Base-by-base conservation (phyloP, 2,329 filamentous ascomycete species). In the Chrysoporthe puriensis region DNA sequence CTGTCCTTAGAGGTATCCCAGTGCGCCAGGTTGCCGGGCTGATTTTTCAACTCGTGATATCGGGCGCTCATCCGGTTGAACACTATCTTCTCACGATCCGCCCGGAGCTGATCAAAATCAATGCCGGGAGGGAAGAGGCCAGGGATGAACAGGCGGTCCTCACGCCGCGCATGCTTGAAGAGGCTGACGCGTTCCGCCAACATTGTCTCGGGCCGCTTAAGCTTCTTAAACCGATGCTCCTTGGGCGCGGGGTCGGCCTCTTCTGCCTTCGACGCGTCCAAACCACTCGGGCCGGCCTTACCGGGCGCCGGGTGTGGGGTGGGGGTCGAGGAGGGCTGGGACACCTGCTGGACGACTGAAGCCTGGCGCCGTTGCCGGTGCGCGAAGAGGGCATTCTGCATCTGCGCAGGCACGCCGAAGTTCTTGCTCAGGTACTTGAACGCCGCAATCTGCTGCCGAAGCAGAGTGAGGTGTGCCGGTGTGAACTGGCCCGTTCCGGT, bases 381-480 rank as follows among this genome's bases (percentile, higher is more conserved):
- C 57, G 90, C 85, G 76, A 94, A 97, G 48, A 98, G 89, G 61
- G 91, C 88, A 75, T 95, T 91, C 76, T 97, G 93, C 71, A 97
- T 86, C 70, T 88, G 86, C 42, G 87, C 79, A 0, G 95, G 93
- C 3, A 98, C 88, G 0, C 94, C 91, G 16, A 91, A 85, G 73
- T 97, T 97, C 79, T 96, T 96, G 5, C 92, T 91, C 4, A 99
- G 84, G 72, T 94, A 86, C 79, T 96, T 96, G 80, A 97, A 98
- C 0, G 95, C 94, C 73, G 91, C 86, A 62, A 98, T 97, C 77
- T 99, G 96, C 72, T 92, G 90, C 69, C 93, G 86, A 11, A 99
- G 82, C 56, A 92, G 88, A 34, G 86, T 84, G 58, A 97, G 82
- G 77, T 99, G 96, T 66, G 96, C 91, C 34, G 87, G 86, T 14